Base-by-base conservation (phyloP, 2,329 filamentous ascomycete species). In the Neofusicoccum sp. region DNA sequence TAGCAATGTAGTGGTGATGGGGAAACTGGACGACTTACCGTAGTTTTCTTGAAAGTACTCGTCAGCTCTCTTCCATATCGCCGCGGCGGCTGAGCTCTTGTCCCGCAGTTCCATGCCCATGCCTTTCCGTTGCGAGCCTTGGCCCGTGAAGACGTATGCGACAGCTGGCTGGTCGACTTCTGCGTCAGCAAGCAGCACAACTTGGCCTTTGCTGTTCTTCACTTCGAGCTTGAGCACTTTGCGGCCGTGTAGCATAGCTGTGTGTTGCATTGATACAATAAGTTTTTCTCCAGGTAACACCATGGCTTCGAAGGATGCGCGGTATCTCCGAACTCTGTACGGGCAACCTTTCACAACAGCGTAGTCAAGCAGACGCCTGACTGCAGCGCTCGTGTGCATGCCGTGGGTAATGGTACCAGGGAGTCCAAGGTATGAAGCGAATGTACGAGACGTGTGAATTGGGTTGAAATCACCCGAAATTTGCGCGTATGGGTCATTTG, bases 11-110 rank as follows among this genome's bases (percentile, higher is more conserved):
- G 20, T 20, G 20, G 20, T 20, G 20, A 20, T 20, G 20, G 20
- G 20, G 20, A 20, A 20, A 28, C 28, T 33, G 12, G 48, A 30
- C 8, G 34, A 60, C 65, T 58, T 63, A 70, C 75, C 74, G 63
- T 70, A 74, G 64, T 65, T 70, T 9, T 71, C 66, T 4, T 69
- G 63, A 41, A 75, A 73, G 61, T 72, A 68, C 30, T 64, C 69
- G 62, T 78, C 75, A 6, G 70, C 73, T 63, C 93, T 88, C 75
- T 96, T 75, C 76, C 76, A 78, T 6, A 77, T 64, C 5, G 62
- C 63, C 36, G 64, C 65, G 1, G 75, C 75, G 14, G 69, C 68
- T 11, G 68, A n/a, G 30, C 68, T 73, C 2, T 63, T 64, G 12
- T 65, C 70, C 47, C 78, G 78, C 8, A 78, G 65, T 16, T 73